Base-by-base conservation (phyloP, 2,329 filamentous ascomycete species). In the Colletotrichum simmondsii region DNA sequence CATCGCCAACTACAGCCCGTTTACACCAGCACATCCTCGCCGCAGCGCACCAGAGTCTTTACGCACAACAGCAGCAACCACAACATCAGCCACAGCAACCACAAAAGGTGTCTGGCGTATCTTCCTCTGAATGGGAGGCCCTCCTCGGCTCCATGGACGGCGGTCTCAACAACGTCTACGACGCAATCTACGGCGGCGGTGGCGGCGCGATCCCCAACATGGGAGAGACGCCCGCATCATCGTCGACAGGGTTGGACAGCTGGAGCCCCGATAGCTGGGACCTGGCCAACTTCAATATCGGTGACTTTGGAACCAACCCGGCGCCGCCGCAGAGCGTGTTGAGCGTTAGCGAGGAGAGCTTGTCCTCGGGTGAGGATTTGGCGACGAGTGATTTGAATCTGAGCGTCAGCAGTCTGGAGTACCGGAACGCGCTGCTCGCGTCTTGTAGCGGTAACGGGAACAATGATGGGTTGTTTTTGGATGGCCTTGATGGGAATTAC, bases 91-190 rank as follows among this genome's bases (percentile, higher is more conserved):
- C 26, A n/a, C 61, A 64, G 46, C 61, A 64, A 28, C 80, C 81
- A 52, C 82, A 82, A 59, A 85, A 87, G 76, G 76, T 82, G 52
- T 76, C 78, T 75, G 83, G 83, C 19, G 87, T 92, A 14, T 91
- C 91, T 1, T 84, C 91, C 10, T 87, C 91, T 0, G 94, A 97
- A 77, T 97, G 95, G 95, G 95, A 97, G 80, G 91, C 92, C 2
- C 87, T 97, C 0, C 87, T 97, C 2, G 92, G 93, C 4, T 92
- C 92, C 26, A 91, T 97, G 80, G 95, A 97, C 77, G 92, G 92
- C 46, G 94, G 94, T 0, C 89, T 92, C 75, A 90, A 92, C 66
- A 97, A 96, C 78, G 92, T 97, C n/a, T 97, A 94, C 81, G 92
- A 95, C 78, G 92, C 92, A 53, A 94, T 95, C 68, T 95, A 95